Base-by-base conservation (phyloP, 768 basidiomycete genomes). In the Calvatia gigantea region DNA sequence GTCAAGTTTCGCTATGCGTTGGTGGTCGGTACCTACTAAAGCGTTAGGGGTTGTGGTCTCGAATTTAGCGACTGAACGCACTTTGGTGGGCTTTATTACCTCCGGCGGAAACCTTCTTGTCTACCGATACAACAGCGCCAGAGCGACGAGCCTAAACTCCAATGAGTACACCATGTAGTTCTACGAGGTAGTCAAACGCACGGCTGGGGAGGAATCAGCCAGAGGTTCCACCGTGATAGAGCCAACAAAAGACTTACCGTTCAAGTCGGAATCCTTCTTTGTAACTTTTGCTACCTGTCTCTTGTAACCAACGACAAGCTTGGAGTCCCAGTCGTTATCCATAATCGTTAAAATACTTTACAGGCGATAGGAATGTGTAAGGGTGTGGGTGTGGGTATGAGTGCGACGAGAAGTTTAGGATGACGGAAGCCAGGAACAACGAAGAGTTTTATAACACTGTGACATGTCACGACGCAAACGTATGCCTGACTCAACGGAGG, bases 1-100 rank as follows among this genome's bases (percentile, higher is more conserved):
- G 70, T 95, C 94, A 39, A 98, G 86, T 66, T 95, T 95, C 23
- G 90, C 94, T 67, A 95, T 94, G 54, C 84, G 84, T 67, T 94
- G 91, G 74, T 96, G 93, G 73, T 98, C 94, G 60, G 91, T 90
- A 32, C 90, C 92, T 94, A 45, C 12, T 42, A 53, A 54, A 47
- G 32, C 43, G 32, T 38, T 35, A 50, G 15, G 23, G 42, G 14
- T 11, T 29, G 14, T 11, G 23, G 39, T 44, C 7, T 19, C 6
- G 39, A 57, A 44, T 5, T 33, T 25, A 31, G 41, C 28, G 57
- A 43, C 53, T 35, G 21, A 21, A 69, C 75, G 39, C 38, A 91
- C 91, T 86, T 64, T 75, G 76, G 67, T 86, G 85, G 28, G 85
- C 85, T 71, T 91, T 94, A 79, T 94, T 94, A 41, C 68, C 68